Evolutionary conservation across 2,329 filamentous ascomycete species (phyloP), one percentile per base, ranked within the genome.

Genomic region (Penicillium occitanis): DNA sequence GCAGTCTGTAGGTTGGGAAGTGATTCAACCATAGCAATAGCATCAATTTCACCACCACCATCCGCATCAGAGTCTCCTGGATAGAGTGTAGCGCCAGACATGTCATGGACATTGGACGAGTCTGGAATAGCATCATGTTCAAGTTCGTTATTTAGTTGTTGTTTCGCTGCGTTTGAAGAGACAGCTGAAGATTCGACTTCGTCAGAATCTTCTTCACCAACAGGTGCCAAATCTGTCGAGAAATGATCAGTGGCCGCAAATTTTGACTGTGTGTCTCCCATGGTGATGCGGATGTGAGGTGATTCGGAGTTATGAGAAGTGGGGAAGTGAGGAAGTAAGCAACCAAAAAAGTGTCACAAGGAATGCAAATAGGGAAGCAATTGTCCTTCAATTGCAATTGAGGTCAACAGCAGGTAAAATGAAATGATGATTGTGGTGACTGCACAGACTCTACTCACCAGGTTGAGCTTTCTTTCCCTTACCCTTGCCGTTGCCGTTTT

Each of bases 1-100:
- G 72, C 70, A 46, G 71, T 66, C 25, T 78, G 75, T 4, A 82
- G 72, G 30, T 78, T 75, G 22, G 76, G 76, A 6, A 83, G 73
- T 11, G 72, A 71, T 59, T 82, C 78, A 3, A 78, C 68, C 70
- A 81, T 76, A 48, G 76, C 71, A 7, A 76, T 69, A 4, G 70
- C 68, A 57, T 82, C 76, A 6, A 79, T 65, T 5, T 74, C 71
- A 5, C 68, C 69, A 19, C 74, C 64, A 19, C 74, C 64, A 55
- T 76, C 73, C 19, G 68, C 64, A 4, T 75, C 72, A 0, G 73
- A 71, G 10, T 76, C 77, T n/a, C 70, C 71, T 19, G 67, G 69
- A 22, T 73, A 65, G 37, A 77, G 70, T 0, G 77, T 79, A 6
- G 74, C 76, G 3, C 76, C 77, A 17, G 77, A 76, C 50, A 78